Base-by-base conservation (phyloP, 495 filamentous ascomycete genomes). In the Rhypophila decipiens region DNA sequence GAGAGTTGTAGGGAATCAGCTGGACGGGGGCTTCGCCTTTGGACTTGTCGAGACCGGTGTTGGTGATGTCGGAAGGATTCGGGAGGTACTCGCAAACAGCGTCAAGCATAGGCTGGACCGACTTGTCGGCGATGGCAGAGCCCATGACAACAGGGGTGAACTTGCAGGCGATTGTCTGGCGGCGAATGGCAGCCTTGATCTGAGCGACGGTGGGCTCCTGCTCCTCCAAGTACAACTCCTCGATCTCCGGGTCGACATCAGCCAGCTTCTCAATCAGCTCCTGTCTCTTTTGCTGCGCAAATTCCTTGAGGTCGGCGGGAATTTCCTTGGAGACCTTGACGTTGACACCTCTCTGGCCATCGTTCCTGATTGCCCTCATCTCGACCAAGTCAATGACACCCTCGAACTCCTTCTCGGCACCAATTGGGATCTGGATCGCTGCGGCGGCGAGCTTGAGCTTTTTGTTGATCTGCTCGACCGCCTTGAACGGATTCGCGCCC, bases 101-200 rank as follows among this genome's bases (percentile, higher is more conserved):
- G 57, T 99, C 94, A 38, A 99, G 77, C 87, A 99, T 91, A 31
- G 91, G 93, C 65, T 99, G 94, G 35, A 99, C 81, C 27, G 84
- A 85, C 68, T 91, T 99, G 71, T 99, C 90, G 40, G 88, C 94
- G 24, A 99, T 71, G 4, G 94, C 94, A 49, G 90, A 87, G 29
- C 94, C 94, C 84, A 99, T 96, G 61, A 97, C 76, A 29, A 99
- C 94, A 8, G 94, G 94, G 0, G 87, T 87, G 62, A 99, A 99
- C 68, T 95, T 96, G 47, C 88, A 70, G 2, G 74, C 69, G 50
- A 96, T 87, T 37, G 94, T 99, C 0, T 90, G 80, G 38, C 93
- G 74, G 37, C 94, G 85, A 56, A 97, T 91, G 18, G 94, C 94
- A 31, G 82, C 83, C 66, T 87, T 90, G 55, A 99, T 82, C 69